Base-by-base conservation (phyloP, 176 grass and related monocot genomes). In the Carex myosuroides region DNA sequence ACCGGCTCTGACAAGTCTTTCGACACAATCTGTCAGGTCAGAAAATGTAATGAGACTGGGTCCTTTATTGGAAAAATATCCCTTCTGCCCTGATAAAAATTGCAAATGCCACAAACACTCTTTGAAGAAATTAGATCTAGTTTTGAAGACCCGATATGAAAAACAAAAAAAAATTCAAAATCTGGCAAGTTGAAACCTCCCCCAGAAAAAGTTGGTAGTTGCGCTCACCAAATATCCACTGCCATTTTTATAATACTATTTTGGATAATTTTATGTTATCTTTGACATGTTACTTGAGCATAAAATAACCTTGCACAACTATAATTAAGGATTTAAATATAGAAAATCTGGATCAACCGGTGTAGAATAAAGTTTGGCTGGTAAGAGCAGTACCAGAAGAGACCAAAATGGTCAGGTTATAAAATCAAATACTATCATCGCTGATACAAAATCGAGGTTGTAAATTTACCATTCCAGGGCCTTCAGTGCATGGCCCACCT, bases 1-100 rank as follows among this genome's bases (percentile, higher is more conserved):
- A 95, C 91, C 30, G 91, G 96, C 81, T 99, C 96, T 57, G 96
- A 95, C 71, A 95, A 85, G 90, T 99, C 96, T 81, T 95, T 95
- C 7, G 93, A 93, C 53, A 99, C 96, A 89, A 99, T 95, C 96
- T 95, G 89, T 88, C 73, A 78, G 21, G 7, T 78, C 24, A 78
- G 24, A 57, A 78, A 32, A 78, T 57, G 50, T 78, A 78, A 78
- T 4, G 2, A 7, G 1, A 42, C 22, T 76, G 22, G 33, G 26
- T 78, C 24, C 12, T 57, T 78, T 32, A 52, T 32, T 33, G 8
- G n/a, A 55, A 33, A 33, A 68, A 83, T 83, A 63, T 22, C 63
- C 60, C 33, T 50, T 65, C 12, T 30, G 55, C 42, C 57, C 30
- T 13, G 57, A 13, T 18, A 50, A n/a, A 29, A 13, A 6, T 65